These are phyloP conservation scores for Colletotrichum tofieldiae DNA, from an alignment of 2,329 filamentous ascomycete species.

Conservation along the genomic window DNA sequence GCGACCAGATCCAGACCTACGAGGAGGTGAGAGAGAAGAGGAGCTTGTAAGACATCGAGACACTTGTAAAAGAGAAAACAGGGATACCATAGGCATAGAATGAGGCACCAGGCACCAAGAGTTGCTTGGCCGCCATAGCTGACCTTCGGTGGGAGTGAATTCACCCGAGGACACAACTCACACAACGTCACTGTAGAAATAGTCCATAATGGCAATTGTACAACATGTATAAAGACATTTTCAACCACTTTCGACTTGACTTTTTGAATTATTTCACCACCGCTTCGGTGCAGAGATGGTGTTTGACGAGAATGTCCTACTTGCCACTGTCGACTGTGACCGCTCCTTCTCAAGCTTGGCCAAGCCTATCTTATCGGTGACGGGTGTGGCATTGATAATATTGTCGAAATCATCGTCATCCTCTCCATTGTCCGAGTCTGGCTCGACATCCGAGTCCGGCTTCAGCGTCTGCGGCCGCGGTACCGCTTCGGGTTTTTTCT, in stretches of 20 bases:
- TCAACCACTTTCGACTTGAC: neutral
- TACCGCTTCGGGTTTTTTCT: slow-evolving; percentile 76
- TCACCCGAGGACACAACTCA: slow-evolving; percentile 6
- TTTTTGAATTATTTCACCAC: slow-evolving; percentile 53
- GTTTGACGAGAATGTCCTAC: slow-evolving; percentile 67
- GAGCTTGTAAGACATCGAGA: slow-evolving; percentile 57
- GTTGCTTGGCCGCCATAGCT: neutral
- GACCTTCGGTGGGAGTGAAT: neutral
- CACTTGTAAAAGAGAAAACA: slow-evolving; percentile 12
- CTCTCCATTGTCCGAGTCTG: slow-evolving; percentile 78
- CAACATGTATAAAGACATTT: neutral
- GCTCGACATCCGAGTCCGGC: slow-evolving; percentile 77
- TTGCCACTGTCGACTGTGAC: slow-evolving; percentile 63
- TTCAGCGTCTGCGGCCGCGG: slow-evolving; percentile 69
- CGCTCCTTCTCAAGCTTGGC: slow-evolving; percentile 71
- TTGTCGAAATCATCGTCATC: slow-evolving; percentile 89
- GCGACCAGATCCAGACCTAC: slow-evolving; percentile 91
- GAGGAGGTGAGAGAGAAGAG: slow-evolving; percentile 85
- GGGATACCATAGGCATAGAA: neutral
- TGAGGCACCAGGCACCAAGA: neutral
- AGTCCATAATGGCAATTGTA: slow-evolving; percentile 17
- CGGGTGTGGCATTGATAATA: slow-evolving; percentile 91
- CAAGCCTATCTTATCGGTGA: slow-evolving; percentile 87
- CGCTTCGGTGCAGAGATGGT: slow-evolving; percentile 64
- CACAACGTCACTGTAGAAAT: slow-evolving; percentile 24